A percentile compares a stretch with the other conserved stretches of the same genome.
Evolutionary conservation across 768 basidiomycete species (phyloP).

Genomic region (Pleurotus cornucopiae): DNA sequence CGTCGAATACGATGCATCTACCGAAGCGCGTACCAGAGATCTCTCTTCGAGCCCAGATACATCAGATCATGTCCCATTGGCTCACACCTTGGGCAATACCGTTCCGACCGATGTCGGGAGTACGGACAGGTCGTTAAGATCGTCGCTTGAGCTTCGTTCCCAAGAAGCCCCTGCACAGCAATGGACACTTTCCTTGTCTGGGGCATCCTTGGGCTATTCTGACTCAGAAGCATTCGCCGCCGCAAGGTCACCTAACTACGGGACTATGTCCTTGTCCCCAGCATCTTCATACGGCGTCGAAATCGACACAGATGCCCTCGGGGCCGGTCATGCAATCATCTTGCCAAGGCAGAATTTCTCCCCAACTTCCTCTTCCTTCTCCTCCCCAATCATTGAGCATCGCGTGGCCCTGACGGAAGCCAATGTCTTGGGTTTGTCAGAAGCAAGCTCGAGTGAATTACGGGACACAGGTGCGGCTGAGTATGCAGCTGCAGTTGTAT

Average conservation of each 20-base stretch:
- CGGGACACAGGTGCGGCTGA: conserved; percentile 22
- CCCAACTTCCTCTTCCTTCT: conserved; percentile 15
- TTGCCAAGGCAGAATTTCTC: conserved; percentile 9
- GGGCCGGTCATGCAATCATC: conserved; percentile 5
- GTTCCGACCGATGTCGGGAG: conserved; percentile 4
- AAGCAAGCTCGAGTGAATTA: not conserved
- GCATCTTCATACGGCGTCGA: conserved; percentile 10
- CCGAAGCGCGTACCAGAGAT: not conserved
- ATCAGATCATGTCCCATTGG: too few relatives aligned
- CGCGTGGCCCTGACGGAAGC: conserved; percentile 1
- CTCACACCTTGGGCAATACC: not conserved
- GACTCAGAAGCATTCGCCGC: conserved; percentile 8
- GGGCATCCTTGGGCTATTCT: conserved; percentile 11
- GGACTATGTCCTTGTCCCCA: conserved; percentile 9
- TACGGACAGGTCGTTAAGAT: conserved; percentile 10
- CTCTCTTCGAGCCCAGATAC: not conserved
- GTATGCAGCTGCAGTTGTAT: conserved; percentile 29
- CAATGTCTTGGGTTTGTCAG: not conserved
- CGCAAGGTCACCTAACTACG: conserved; percentile 5
- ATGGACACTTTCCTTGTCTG: conserved; percentile 16
- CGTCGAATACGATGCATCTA: not conserved
- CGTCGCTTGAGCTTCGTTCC: conserved; percentile 5
- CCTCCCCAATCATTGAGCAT: conserved; percentile 10
- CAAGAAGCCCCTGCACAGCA: not conserved
- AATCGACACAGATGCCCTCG: conserved; percentile 9